Conservation (phyloP, 2,329 filamentous ascomycete genomes). For the Mollisia scopiformis region DNA sequence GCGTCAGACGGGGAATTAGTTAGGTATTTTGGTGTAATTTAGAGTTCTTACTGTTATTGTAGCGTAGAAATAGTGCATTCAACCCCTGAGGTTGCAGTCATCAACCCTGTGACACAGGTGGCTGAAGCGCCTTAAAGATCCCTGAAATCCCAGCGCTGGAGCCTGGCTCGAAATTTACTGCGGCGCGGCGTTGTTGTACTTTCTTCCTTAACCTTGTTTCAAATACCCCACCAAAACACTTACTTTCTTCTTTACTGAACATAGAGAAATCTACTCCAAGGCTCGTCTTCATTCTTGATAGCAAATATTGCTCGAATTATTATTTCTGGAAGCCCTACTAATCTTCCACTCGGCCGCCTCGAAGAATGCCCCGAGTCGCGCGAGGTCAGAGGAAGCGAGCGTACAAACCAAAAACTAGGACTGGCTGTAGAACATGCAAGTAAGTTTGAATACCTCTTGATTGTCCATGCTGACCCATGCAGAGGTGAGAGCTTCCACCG, state of each 20-base stretch:
- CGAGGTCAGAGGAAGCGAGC: conserved; percentile 11
- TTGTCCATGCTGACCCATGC: not conserved
- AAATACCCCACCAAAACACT: too few relatives aligned
- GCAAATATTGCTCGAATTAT: too few relatives aligned
- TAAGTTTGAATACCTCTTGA: not conserved
- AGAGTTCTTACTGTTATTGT: not conserved
- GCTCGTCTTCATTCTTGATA: too few relatives aligned
- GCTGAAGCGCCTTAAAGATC: not conserved
- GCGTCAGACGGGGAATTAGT: not conserved
- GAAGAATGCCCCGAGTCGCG: conserved; percentile 1
- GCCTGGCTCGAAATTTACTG: not conserved
- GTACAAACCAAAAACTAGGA: conserved; percentile 15
- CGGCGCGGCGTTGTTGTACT: not conserved
- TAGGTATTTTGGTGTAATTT: too few relatives aligned
- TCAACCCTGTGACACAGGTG: too few relatives aligned
- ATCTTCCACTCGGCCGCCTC: not conserved
- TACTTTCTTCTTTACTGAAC: too few relatives aligned
- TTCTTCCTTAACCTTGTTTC: too few relatives aligned
- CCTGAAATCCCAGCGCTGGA: not conserved
- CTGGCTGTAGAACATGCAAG: conserved; percentile 18
- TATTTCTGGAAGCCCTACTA: too few relatives aligned
- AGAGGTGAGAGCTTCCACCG: not conserved
- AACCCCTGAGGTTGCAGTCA: not conserved
- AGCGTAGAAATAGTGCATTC: not conserved
- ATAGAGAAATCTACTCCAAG: too few relatives aligned